phyloP scores from a whole-genome alignment of 768 basidiomycete species.

The Lentinula guzmanii region DNA sequence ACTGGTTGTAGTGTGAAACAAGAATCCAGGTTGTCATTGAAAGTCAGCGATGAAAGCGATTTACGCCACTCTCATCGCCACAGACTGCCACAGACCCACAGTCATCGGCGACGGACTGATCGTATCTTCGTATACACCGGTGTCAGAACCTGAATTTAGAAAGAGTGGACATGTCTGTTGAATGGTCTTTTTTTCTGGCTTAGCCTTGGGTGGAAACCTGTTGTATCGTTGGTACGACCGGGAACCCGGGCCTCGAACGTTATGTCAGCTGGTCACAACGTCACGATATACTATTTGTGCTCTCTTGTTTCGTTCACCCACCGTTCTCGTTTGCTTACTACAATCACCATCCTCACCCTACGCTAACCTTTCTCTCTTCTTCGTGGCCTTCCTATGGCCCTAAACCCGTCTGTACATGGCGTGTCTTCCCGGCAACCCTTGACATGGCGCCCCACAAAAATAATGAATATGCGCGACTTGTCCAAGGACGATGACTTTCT shows the following conservation, averaged over 20 bases:
- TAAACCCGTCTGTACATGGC: conserved; percentile 14
- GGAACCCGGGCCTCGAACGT: background rate
- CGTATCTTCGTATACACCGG: background rate
- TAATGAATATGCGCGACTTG: conserved; percentile 88
- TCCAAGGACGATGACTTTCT: conserved; percentile 90
- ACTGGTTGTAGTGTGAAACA: too few relatives aligned
- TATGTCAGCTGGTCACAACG: background rate
- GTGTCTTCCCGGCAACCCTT: conserved; percentile 24
- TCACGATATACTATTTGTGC: background rate
- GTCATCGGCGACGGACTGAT: background rate
- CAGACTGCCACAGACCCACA: background rate
- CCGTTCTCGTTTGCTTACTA: conserved; percentile 11
- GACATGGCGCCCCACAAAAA: conserved; percentile 77
- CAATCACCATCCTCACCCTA: conserved; percentile 13
- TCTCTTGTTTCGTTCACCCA: conserved; percentile 1
- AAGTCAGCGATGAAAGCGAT: too few relatives aligned
- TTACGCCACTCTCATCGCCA: background rate
- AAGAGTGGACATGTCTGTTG: background rate
- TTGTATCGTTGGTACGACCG: background rate
- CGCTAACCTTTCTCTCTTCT: conserved; percentile 8
- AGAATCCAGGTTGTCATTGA: too few relatives aligned
- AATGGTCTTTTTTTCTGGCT: background rate
- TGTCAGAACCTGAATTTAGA: background rate
- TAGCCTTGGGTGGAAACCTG: background rate
- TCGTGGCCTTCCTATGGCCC: conserved; percentile 16